These are phyloP conservation scores for Amphibolis antarctica DNA, from an alignment of 106 monocot species.

Conservation along the genomic window DNA sequence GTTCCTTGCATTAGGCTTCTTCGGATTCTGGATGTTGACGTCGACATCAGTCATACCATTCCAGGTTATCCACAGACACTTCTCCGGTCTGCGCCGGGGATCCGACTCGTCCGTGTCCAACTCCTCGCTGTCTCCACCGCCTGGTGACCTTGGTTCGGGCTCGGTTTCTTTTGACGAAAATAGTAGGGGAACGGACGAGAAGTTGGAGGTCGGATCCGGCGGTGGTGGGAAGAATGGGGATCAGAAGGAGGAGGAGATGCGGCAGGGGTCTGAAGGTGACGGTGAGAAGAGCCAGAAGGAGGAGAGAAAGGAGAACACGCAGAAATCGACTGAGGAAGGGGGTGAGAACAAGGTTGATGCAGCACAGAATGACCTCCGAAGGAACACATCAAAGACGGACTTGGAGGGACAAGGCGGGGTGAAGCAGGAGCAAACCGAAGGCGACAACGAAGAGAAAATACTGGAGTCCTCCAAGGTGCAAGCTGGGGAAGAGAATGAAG, in stretches of 20 bases:
- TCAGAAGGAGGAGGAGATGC: background rate
- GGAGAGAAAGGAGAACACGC: too few relatives aligned
- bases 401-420: too few relatives aligned
- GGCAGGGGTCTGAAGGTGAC: background rate
- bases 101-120: background rate
- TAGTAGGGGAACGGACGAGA: background rate
- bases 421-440: too few relatives aligned
- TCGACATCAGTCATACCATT: background rate
- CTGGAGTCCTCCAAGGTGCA: background rate
- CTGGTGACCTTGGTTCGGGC: background rate
- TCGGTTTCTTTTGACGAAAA: slow-evolving; percentile 2
- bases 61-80: too few relatives aligned
- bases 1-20: background rate
- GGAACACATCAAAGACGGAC: too few relatives aligned
- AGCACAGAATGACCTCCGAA: too few relatives aligned
- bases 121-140: background rate
- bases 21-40: slow-evolving; percentile 3
- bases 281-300: background rate
- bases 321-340: too few relatives aligned
- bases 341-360: too few relatives aligned
- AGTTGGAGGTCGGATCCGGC: too few relatives aligned
- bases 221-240: background rate
- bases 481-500: too few relatives aligned
- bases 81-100: background rate
- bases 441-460: background rate